These are phyloP conservation scores for Geranium incanum DNA, from an alignment of 441 rosid genomes.

Conservation along the genomic window DNA sequence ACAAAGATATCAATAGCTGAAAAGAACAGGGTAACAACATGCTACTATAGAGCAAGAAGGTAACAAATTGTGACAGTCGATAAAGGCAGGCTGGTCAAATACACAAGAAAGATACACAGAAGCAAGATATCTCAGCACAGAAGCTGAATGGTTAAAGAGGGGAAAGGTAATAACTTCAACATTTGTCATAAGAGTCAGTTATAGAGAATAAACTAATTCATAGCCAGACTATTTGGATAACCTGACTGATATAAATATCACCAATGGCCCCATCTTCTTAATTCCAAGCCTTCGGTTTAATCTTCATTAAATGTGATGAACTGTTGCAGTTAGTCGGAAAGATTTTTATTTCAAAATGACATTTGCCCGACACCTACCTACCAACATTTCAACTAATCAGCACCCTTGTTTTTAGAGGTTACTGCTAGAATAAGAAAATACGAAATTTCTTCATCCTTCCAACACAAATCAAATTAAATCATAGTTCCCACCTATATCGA, in stretches of 20 bases:
- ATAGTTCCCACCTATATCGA: neutral
- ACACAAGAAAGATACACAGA: constrained; percentile 4
- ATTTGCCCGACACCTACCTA: neutral
- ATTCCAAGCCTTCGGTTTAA: too few relatives aligned
- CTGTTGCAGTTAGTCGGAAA: neutral
- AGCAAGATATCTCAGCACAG: neutral
- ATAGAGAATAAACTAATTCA: too few relatives aligned
- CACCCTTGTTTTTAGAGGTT: neutral
- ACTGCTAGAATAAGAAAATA: neutral
- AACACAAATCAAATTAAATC: neutral
- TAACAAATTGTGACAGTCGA: neutral
- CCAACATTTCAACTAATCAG: neutral
- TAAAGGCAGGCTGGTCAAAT: neutral
- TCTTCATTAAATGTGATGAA: neutral
- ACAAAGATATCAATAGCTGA: neutral
- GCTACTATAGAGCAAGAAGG: neutral
- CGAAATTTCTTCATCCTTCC: neutral
- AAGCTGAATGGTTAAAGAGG: neutral
- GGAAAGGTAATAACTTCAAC: too few relatives aligned
- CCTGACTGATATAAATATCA: too few relatives aligned
- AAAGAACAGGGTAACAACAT: neutral
- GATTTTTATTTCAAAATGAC: neutral
- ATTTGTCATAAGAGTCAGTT: too few relatives aligned
- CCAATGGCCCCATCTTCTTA: too few relatives aligned
- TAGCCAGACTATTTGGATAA: too few relatives aligned